These are phyloP conservation scores for Noccaea bulbosa DNA, from an alignment of 345 rosid species.

Conservation along the genomic window DNA sequence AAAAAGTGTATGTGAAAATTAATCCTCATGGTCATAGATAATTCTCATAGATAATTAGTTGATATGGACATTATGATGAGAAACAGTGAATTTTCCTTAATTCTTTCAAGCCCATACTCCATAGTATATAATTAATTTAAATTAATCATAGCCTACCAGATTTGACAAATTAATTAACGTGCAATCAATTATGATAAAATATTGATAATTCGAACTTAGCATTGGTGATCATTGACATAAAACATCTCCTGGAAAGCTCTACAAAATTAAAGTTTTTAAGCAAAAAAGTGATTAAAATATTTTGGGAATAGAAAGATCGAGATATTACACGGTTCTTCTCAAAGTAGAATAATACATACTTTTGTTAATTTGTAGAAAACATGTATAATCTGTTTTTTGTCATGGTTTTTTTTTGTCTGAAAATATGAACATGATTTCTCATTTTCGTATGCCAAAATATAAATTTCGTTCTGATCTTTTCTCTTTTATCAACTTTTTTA, in stretches of 20 bases:
- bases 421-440: no score
- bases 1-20: conserved; percentile 16
- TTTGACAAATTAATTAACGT: conserved; percentile 30
- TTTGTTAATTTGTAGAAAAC: no score
- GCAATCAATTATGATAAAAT: background rate
- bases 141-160: conserved; percentile 33
- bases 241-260: no score
- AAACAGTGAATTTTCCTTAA: conserved; percentile 30
- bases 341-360: background rate
- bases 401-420: no score
- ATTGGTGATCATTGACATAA: background rate
- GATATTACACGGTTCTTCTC: background rate
- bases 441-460: no score
- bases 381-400: no score
- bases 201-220: background rate
- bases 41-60: conserved; percentile 20
- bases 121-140: background rate
- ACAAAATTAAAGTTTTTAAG: no score
- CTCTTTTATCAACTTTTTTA: no score
- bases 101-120: conserved; percentile 28
- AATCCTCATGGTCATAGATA: conserved; percentile 11
- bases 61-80: conserved; percentile 32
- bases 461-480: no score
- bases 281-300: background rate
- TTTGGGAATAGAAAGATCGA: background rate